A percentile compares a stretch with the other conserved stretches of the same genome.
Conservation (phyloP, 2,329 filamentous ascomycete genomes). For the Alternaria arbusti region DNA sequence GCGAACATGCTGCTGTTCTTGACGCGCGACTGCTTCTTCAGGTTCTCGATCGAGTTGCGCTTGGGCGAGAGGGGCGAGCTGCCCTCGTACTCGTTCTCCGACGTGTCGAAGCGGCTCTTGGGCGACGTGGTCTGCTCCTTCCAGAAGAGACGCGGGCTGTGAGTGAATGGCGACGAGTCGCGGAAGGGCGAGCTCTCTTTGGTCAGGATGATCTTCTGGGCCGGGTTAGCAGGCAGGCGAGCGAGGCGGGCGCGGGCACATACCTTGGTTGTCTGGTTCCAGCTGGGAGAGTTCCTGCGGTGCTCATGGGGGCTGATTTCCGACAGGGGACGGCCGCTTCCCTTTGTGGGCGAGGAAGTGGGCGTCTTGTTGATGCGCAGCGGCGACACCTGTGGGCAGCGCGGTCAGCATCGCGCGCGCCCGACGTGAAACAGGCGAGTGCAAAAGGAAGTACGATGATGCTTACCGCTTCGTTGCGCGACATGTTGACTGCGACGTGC, state of each 20-base stretch:
- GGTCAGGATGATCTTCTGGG: slow-evolving; percentile 70
- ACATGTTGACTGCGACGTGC: slow-evolving; percentile 39
- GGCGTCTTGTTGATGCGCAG: slow-evolving; percentile 77
- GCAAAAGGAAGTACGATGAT: neutral
- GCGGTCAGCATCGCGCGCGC: slow-evolving; percentile 13
- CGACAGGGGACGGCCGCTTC: slow-evolving; percentile 70
- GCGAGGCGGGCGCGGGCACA: slow-evolving; percentile 6
- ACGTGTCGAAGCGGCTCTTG: slow-evolving; percentile 60
- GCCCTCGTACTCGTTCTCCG: slow-evolving; percentile 70
- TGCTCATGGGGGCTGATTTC: slow-evolving; percentile 87
- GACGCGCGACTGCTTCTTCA: slow-evolving; percentile 92
- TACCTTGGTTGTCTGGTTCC: slow-evolving; percentile 78
- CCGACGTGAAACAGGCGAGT: neutral
- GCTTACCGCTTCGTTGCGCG: slow-evolving; percentile 51
- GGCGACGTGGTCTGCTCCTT: slow-evolving; percentile 73
- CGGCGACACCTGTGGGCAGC: slow-evolving; percentile 69
- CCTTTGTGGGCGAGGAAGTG: slow-evolving; percentile 69
- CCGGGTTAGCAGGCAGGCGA: slow-evolving; percentile 26
- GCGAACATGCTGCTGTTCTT: slow-evolving; percentile 98
- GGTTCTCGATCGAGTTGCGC: slow-evolving; percentile 90
- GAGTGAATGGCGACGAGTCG: slow-evolving; percentile 76
- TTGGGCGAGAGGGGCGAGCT: slow-evolving; percentile 72
- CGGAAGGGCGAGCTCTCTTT: slow-evolving; percentile 79
- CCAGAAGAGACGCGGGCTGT: slow-evolving; percentile 90
- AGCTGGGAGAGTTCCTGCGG: slow-evolving; percentile 91